These are phyloP conservation scores for Coffea humblotiana DNA, from an alignment of 305 asterid genomes.

Conservation along the genomic window DNA sequence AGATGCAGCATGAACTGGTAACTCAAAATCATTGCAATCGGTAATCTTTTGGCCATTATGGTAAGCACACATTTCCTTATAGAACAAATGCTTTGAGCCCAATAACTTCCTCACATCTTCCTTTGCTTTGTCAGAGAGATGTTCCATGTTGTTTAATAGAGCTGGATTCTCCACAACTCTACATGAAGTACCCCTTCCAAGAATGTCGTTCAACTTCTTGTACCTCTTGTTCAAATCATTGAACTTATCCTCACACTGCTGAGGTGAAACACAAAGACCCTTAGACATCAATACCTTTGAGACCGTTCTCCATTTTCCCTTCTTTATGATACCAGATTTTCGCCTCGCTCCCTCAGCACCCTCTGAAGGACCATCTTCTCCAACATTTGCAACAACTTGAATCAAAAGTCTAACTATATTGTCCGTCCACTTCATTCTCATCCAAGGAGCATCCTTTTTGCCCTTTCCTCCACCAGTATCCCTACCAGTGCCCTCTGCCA, in stretches of 20 bases:
- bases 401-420: constrained; percentile 35
- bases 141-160: too few species aligned
- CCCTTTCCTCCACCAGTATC: constrained; percentile 21
- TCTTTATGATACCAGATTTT: constrained; percentile 31
- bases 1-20: constrained; percentile 17
- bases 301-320: constrained; percentile 25
- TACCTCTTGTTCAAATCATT: too few species aligned
- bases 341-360: constrained; percentile 27
- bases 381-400: constrained; percentile 41
- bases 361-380: constrained; percentile 38
- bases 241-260: too few species aligned
- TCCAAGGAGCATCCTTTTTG: constrained; percentile 36
- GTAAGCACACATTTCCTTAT: too few species aligned
- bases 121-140: too few species aligned
- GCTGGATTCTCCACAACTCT: too few species aligned
- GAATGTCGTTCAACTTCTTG: too few species aligned
- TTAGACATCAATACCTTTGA: too few species aligned
- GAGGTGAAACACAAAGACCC: too few species aligned
- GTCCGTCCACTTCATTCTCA: constrained; percentile 46
- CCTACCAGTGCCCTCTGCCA: constrained; percentile 31
- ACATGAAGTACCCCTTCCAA: too few species aligned
- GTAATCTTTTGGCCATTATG: constrained; percentile 36
- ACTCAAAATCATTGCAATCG: constrained; percentile 32
- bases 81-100: too few species aligned
- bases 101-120: too few species aligned